Evolutionary conservation across 495 filamentous ascomycete species (phyloP), one percentile per base, ranked within the genome.

Genomic region (Xylaria scruposa): DNA sequence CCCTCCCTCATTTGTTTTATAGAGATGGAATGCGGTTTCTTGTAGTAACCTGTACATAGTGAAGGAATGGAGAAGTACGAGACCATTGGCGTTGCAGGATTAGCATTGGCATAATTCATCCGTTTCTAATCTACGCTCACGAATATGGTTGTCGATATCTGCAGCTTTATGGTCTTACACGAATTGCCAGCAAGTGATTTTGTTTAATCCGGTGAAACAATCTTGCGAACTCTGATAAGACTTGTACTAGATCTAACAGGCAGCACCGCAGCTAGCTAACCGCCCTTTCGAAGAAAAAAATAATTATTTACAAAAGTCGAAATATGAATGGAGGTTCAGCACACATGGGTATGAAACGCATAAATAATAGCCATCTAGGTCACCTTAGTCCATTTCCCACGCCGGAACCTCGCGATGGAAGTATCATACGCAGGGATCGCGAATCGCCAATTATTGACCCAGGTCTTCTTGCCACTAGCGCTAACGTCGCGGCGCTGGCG

Each of bases 31-130:
- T 49, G 10, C 19, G 24, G 24, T 59, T 44, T 66, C 29, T 19
- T 49, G 53, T 53, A 49, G 36, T 38, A 38, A 61, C 21, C 26
- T 70, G 68, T 70, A 70, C 58, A 70, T 70, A 70, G 26, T 38
- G 68, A 36, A 47, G 36, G 7, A 29, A 21, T 61, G 26, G 33
- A 13, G 31, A 49, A 59, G 62, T 29, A 53, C 24, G 29, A 49
- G 38, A 60, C 21, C 40, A n/a, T 49, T 2, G 54, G 21, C 36
- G 38, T 68, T 59, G 12, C 21, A 47, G 40, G 24, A 46, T 42
- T 46, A 40, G 53, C 54, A 56, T 60, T 33, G 10, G 38, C 54
- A 60, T 60, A 47, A 10, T 51, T 69, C 19, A 60, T 61, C 46
- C 29, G 5, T 42, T 26, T 44, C 21, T 36, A n/a, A 12, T 46